Base-by-base conservation (phyloP, 805 yeast genomes). In the Wickerhamiella qilinensis region DNA sequence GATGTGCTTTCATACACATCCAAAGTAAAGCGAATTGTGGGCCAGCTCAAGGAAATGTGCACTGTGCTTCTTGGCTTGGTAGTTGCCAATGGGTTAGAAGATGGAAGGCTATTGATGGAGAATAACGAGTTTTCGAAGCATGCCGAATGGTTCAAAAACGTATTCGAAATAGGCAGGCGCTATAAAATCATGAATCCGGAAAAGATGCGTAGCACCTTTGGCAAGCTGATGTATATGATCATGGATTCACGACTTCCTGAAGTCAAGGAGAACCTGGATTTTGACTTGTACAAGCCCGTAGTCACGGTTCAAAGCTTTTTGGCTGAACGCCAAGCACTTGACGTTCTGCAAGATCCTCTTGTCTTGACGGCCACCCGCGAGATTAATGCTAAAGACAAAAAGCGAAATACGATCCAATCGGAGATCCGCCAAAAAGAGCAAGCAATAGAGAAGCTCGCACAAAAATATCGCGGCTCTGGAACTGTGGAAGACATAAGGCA, bases 101-200 rank as follows among this genome's bases (percentile, higher is more conserved):
- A 64, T 29, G 93, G 93, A 5, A 74, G 75, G 47, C 65, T 61
- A 35, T 60, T 80, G 44, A 40, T 53, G 7, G 72, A 75, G 41
- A 69, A 75, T 52, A 76, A 75, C 51, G 75, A 77, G 46, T 80
- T 78, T 48, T 64, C 68, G 33, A 75, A 74, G 42, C 77, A 79
- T 53, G 75, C 79, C 3, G 73, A 69, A 25, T 81, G 86, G 85
- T 80, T 73, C 54, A 67, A 79, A 51, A 59, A 57, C 31, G 62
- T 80, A 6, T 80, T 80, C 54, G 91, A 80, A 57, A 72, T 80
- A 43, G 91, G 91, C 19, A 64, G 91, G 49, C 65, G 91, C 33
- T 80, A 80, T 59, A 80, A 80, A 53, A 75, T 81, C 48, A 76
- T 80, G 85, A 80, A 80, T 50, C 93, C 93, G 0, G 85, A 80